Conservation (phyloP, 805 yeast species). For the Yarrowia divulgata region DNA sequence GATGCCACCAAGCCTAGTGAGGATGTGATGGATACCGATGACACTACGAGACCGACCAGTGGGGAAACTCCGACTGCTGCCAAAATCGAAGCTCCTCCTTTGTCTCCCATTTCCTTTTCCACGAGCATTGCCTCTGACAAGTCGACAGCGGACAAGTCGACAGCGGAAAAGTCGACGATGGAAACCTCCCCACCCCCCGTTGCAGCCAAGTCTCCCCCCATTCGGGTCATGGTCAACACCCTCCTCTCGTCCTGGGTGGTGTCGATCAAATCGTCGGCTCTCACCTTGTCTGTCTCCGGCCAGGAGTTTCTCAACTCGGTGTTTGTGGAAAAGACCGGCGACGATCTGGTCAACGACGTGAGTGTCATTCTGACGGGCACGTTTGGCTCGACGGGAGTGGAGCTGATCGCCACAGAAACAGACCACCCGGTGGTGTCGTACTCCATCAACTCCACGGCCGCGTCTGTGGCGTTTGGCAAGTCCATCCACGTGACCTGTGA, state of each 20-base stretch:
- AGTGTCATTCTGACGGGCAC: conserved; percentile 21
- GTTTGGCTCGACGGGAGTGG: conserved; percentile 16
- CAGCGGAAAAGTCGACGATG: not conserved
- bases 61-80: not conserved
- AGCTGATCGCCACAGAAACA: not conserved
- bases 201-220: not conserved
- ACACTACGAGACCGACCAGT: not conserved
- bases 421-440: conserved; percentile 14
- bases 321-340: conserved; percentile 18
- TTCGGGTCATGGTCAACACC: conserved; percentile 26
- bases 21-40: not conserved
- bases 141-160: not conserved
- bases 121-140: not conserved
- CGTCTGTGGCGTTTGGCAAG: conserved; percentile 21
- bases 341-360: conserved; percentile 17
- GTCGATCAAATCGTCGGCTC: conserved; percentile 18
- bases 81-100: not conserved
- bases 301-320: conserved; percentile 28
- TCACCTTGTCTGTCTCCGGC: conserved; percentile 9
- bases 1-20: conserved; percentile 7
- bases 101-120: not conserved
- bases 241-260: conserved; percentile 32
- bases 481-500: conserved; percentile 28
- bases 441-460: conserved; percentile 20
- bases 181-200: not conserved